These are phyloP conservation scores for Staphylotrichum tortipilum DNA, from an alignment of 495 filamentous ascomycete species.

Conservation along the genomic window DNA sequence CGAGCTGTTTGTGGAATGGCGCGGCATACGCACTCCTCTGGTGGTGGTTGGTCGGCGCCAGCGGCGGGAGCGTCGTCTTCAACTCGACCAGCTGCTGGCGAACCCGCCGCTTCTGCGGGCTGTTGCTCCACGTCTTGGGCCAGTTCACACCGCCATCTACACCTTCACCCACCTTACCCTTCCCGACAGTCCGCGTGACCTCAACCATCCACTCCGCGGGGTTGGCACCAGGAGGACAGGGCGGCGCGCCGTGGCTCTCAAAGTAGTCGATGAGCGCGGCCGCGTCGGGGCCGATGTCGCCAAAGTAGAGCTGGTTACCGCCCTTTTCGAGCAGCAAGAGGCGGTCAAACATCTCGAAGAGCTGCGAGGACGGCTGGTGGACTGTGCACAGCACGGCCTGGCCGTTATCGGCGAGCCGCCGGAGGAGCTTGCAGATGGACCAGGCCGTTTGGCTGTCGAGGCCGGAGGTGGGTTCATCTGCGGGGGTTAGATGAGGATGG, in stretches of 20 bases:
- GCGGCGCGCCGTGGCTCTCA: not conserved
- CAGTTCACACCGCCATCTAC: no score
- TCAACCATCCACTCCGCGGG: not conserved
- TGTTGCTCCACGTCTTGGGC: no score
- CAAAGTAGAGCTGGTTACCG: not conserved
- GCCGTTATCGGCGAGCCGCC: not conserved
- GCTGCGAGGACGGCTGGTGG: not conserved
- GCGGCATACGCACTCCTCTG: no score
- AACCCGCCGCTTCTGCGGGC: no score
- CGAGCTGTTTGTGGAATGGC: no score
- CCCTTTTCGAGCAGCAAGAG: not conserved
- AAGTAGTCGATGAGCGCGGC: not conserved
- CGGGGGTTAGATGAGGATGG: no score
- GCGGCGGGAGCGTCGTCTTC: no score
- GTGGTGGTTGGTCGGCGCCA: no score
- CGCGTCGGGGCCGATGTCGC: not conserved
- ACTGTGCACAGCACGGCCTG: not conserved
- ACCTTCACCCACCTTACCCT: no score
- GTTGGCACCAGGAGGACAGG: not conserved
- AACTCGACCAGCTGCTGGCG: no score
- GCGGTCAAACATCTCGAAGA: not conserved
- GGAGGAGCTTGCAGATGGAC: not conserved
- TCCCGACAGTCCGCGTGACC: not conserved
- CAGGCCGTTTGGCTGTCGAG: slow-evolving; percentile 43
- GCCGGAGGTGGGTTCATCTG: slow-evolving; percentile 66